These are phyloP conservation scores for Neopestalotiopsis sp. DNA, from an alignment of 2,329 filamentous ascomycete genomes.

Conservation along the genomic window DNA sequence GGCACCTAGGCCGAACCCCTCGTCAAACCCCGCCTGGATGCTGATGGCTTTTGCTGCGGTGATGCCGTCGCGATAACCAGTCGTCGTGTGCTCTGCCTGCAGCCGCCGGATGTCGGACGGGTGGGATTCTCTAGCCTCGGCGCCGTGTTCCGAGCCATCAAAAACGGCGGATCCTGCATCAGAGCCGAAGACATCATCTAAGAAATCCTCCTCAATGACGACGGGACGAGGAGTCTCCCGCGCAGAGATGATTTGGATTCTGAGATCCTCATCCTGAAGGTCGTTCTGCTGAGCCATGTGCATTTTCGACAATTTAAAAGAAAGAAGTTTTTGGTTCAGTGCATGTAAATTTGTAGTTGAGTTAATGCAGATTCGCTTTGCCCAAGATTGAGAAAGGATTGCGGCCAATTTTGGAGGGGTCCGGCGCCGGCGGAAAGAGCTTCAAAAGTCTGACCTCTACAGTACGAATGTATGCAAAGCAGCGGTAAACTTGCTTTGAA, in stretches of 20 bases:
- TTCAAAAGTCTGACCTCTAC: neutral
- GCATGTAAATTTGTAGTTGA: neutral
- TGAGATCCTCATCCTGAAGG: constrained; percentile 23
- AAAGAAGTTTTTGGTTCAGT: neutral
- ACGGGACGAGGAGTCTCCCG: constrained; percentile 2
- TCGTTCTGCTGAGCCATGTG: constrained; percentile 23
- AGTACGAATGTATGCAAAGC: neutral
- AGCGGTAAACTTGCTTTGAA: neutral
- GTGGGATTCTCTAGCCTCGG: constrained; percentile 36
- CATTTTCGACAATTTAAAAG: constrained; percentile 15
- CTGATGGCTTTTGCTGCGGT: constrained; percentile 74
- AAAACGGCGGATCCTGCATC: constrained; percentile 20
- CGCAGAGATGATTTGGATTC: constrained; percentile 21
- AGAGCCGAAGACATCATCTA: constrained; percentile 24
- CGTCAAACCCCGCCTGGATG: constrained; percentile 89
- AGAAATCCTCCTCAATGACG: constrained; percentile 19
- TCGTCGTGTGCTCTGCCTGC: constrained; percentile 77
- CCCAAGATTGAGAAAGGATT: neutral
- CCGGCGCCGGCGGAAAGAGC: neutral
- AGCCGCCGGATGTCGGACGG: constrained; percentile 75
- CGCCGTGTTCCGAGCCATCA: constrained; percentile 15
- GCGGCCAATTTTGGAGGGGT: neutral
- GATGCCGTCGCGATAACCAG: constrained; percentile 91
- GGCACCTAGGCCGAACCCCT: constrained; percentile 85
- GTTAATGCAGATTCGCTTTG: neutral